These are phyloP conservation scores for Amaranthus palmeri DNA, from an alignment of 148 eudicot species.

Conservation along the genomic window DNA sequence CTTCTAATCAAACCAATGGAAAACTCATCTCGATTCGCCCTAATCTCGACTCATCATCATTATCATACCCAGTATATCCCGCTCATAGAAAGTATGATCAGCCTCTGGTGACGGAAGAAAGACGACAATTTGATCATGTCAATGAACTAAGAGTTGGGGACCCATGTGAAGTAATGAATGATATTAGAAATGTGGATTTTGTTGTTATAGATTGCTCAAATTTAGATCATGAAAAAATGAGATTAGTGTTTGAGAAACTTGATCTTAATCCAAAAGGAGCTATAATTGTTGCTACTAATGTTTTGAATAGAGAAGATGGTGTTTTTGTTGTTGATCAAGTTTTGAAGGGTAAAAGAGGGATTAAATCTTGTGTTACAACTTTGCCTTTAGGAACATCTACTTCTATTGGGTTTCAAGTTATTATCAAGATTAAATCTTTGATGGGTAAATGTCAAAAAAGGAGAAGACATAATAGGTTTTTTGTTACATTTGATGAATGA, in stretches of 20 bases:
- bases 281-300: constrained; percentile 20
- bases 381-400: constrained; percentile 20
- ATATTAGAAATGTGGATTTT: constrained; percentile 19
- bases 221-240: constrained; percentile 2
- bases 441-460: not conserved
- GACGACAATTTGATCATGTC: not conserved
- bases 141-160: constrained; percentile 24
- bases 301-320: constrained; percentile 14
- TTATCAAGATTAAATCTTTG: constrained; percentile 20
- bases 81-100: not conserved
- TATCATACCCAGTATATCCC: no score
- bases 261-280: constrained; percentile 20
- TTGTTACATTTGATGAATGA: constrained; percentile 26
- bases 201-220: constrained; percentile 21
- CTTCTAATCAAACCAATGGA: constrained; percentile 27
- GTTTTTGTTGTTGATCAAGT: constrained; percentile 23
- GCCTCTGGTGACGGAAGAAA: not conserved
- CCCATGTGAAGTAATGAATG: constrained; percentile 16
- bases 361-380: constrained; percentile 24
- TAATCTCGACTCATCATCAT: not conserved
- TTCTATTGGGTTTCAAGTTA: constrained; percentile 15
- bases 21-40: constrained; percentile 26
- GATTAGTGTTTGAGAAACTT: constrained; percentile 7
- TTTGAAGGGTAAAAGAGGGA: constrained; percentile 21
- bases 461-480: constrained; percentile 27